A percentile compares a stretch with the other conserved stretches of the same genome.
Conservation (phyloP, 768 basidiomycete species). For the Coprinellus aureogranulatus region DNA sequence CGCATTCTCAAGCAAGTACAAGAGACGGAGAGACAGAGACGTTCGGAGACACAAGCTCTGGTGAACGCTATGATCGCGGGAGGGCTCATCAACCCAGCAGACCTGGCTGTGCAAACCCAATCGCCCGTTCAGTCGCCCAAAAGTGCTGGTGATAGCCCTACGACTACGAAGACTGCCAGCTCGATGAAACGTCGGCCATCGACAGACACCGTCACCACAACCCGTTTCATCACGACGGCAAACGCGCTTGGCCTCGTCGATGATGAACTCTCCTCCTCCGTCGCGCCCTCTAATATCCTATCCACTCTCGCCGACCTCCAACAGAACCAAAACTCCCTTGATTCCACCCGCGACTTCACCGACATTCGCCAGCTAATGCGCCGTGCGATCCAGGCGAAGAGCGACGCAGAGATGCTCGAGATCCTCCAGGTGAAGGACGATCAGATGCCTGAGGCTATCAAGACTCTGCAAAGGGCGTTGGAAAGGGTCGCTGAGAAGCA, state of each 20-base stretch:
- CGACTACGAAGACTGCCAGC: neutral
- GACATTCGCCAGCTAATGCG: constrained; percentile 61
- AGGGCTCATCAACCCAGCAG: neutral
- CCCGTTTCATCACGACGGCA: constrained; percentile 17
- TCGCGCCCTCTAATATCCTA: constrained; percentile 15
- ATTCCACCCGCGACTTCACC: constrained; percentile 50
- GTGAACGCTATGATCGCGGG: constrained; percentile 25
- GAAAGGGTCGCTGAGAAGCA: constrained; percentile 38
- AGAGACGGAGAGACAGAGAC: constrained; percentile 29
- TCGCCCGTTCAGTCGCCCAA: neutral
- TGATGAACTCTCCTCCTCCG: neutral
- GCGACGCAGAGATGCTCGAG: constrained; percentile 61
- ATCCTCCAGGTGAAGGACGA: constrained; percentile 60
- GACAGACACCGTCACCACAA: constrained; percentile 12
- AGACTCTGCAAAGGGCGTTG: constrained; percentile 64
- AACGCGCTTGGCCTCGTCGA: constrained; percentile 22
- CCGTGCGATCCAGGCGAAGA: constrained; percentile 52
- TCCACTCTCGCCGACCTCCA: constrained; percentile 23
- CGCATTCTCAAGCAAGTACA: constrained; percentile 47
- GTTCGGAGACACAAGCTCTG: constrained; percentile 33
- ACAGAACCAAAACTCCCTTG: constrained; percentile 32
- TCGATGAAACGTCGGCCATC: neutral
- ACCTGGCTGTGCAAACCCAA: constrained; percentile 8
- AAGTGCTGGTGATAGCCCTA: neutral
- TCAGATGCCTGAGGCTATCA: constrained; percentile 80